Base-by-base conservation (phyloP, 805 yeast genomes). In the Dipodascus albidus region DNA sequence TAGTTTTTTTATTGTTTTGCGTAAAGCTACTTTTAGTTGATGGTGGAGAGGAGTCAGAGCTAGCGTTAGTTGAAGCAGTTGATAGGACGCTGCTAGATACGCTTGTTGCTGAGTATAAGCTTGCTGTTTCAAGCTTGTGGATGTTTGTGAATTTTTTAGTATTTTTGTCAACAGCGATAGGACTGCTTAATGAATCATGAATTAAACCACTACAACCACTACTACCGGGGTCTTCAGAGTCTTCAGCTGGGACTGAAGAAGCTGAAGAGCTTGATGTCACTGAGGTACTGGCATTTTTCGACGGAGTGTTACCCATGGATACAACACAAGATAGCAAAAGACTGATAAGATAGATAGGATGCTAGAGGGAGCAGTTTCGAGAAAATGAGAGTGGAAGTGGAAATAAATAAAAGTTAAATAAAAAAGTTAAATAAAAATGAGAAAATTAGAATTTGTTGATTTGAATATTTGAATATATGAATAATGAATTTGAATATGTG, bases 141-240 rank as follows among this genome's bases (percentile, higher is more conserved):
- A 11, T 21, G 48, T 11, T 17, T 9, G 48, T 17, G 11, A 21
- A 42, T 42, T 42, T 9, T 17, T 17, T 21, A 9, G 11, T 42
- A 42, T 8, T 9, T 42, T 42, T 42, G 19, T 9, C 23, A 9
- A 21, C 48, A n/a, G 48, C 23, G 9, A 17, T 42, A 15, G 38
- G 38, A 31, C 14, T 9, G 38, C 38, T 31, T 9, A 15, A 31
- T 15, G 38, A 31, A 42, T 9, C 9, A 9, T 11, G 23, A 11
- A 17, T 42, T 42, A 42, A 17, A 42, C 48, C 48, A 42, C 48
- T 42, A 42, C 48, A 17, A 42, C 48, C 23, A 21, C 48, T 42
- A n/a, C 48, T 21, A 42, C 48, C 48, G 23, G 48, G 48, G 48
- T 42, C 48, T 11, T 42, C 48, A 17, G 48, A 42, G 23, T n/a